Evolutionary conservation across 495 filamentous ascomycete genomes (phyloP).

Genomic region (Daldinia loculata): DNA sequence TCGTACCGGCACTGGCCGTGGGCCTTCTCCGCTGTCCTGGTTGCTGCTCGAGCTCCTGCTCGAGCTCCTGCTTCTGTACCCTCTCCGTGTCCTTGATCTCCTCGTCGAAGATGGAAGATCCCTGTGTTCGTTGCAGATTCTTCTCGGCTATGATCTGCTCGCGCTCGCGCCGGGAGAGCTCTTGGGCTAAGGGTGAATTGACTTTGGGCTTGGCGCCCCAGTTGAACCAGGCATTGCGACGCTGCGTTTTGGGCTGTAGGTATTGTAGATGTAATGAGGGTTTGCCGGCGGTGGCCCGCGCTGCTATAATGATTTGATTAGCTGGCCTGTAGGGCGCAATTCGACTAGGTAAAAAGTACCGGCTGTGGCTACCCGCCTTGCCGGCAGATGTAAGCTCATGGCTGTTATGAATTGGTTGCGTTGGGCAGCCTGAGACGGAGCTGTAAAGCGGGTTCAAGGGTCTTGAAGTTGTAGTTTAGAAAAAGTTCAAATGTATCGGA

Average conservation of each 20-base stretch:
- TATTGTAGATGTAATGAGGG: slow-evolving; percentile 38
- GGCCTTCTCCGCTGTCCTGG: neutral
- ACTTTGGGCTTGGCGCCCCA: slow-evolving; percentile 23
- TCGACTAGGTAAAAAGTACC: slow-evolving; percentile 38
- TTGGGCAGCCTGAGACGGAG: slow-evolving; percentile 17
- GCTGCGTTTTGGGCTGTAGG: slow-evolving; percentile 39
- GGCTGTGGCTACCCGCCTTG: slow-evolving; percentile 51
- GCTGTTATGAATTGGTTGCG: slow-evolving; percentile 28
- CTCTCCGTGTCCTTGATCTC: slow-evolving; percentile 47
- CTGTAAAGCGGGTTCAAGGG: slow-evolving; percentile 4
- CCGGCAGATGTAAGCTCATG: slow-evolving; percentile 58
- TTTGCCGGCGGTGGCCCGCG: slow-evolving; percentile 46
- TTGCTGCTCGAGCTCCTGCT: neutral
- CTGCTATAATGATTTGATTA: slow-evolving; percentile 15
- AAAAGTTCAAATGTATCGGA: slow-evolving; percentile 23
- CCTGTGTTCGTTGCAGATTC: slow-evolving; percentile 44
- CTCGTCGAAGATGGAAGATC: slow-evolving; percentile 69
- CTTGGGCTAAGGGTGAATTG: slow-evolving; percentile 16
- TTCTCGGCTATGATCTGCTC: slow-evolving; percentile 46
- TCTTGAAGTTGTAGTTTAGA: slow-evolving; percentile 3
- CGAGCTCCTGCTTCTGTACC: neutral
- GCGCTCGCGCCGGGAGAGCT: slow-evolving; percentile 35
- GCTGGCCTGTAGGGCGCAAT: slow-evolving; percentile 4
- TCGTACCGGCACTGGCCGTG: neutral
- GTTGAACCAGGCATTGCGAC: slow-evolving; percentile 46